A percentile compares a stretch with the other conserved stretches of the same genome.
Conservation (phyloP, 2,329 filamentous ascomycete species). For the Chrysosporium queenslandicum region DNA sequence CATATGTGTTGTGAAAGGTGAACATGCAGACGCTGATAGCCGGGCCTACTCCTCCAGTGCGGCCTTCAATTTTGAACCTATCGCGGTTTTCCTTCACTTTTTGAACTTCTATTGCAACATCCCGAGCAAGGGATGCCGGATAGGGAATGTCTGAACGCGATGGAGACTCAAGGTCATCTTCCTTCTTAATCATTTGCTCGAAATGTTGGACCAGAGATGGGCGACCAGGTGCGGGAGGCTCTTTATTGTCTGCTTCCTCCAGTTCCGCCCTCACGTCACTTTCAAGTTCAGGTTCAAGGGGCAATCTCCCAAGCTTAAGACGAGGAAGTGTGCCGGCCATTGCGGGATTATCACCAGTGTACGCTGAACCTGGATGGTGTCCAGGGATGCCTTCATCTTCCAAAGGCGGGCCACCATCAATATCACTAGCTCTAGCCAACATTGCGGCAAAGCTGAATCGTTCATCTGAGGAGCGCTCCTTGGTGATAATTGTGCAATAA, state of each 20-base stretch:
- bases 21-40: conserved; percentile 91
- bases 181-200: conserved; percentile 76
- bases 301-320: conserved; percentile 69
- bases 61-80: conserved; percentile 74
- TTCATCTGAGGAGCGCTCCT: conserved; percentile 50
- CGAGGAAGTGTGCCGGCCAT: conserved; percentile 48
- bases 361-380: conserved; percentile 55
- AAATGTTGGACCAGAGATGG: conserved; percentile 76
- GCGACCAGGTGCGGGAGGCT: conserved; percentile 61
- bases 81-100: conserved; percentile 89
- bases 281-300: conserved; percentile 71
- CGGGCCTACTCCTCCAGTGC: conserved; percentile 72
- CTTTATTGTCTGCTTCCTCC: conserved; percentile 69
- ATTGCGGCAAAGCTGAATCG: conserved; percentile 51
- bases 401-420: conserved; percentile 47
- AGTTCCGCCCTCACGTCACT: conserved; percentile 80
- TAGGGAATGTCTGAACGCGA: conserved; percentile 70
- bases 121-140: conserved; percentile 75
- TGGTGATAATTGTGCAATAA: conserved; percentile 49
- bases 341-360: conserved; percentile 47
- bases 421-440: conserved; percentile 44
- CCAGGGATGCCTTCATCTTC: conserved; percentile 62
- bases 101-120: conserved; percentile 89
- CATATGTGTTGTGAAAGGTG: conserved; percentile 93
- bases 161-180: conserved; percentile 77